Conservation (phyloP, 2,329 filamentous ascomycete genomes). For the Apiospora arundinis region DNA sequence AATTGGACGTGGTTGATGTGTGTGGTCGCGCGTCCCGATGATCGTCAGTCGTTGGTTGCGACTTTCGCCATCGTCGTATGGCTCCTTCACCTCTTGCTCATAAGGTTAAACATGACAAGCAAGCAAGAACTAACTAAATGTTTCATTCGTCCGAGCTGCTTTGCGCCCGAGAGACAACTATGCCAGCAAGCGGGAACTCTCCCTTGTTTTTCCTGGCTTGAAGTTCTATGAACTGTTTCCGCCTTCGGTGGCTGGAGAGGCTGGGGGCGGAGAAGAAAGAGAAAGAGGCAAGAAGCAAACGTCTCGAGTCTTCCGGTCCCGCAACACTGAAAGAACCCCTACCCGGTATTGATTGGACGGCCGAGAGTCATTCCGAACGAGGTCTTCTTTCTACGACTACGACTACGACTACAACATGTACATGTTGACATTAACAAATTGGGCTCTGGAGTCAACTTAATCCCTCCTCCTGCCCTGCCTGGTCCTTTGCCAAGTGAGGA, state of each 20-base stretch:
- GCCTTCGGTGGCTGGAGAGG: slow-evolving; percentile 18
- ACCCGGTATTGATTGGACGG: slow-evolving; percentile 11
- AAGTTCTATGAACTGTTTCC: not conserved
- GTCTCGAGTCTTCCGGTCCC: slow-evolving; percentile 19
- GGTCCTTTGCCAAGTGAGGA: slow-evolving; percentile 10
- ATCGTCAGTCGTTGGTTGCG: slow-evolving; percentile 15
- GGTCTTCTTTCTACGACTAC: not conserved
- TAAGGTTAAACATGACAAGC: slow-evolving; percentile 13
- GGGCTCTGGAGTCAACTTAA: slow-evolving; percentile 3
- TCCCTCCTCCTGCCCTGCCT: slow-evolving; percentile 19
- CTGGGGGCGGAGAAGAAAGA: not conserved
- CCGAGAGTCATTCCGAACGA: slow-evolving; percentile 20
- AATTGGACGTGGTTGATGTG: not conserved
- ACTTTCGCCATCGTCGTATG: not conserved
- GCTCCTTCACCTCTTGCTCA: not conserved
- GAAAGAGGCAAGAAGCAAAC: not conserved
- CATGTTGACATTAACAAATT: not conserved
- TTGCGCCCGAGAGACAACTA: slow-evolving; percentile 10
- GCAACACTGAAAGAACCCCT: slow-evolving; percentile 19
- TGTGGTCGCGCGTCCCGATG: slow-evolving; percentile 8
- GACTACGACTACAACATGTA: not conserved
- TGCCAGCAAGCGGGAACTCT: slow-evolving; percentile 9
- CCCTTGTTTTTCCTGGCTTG: not conserved
- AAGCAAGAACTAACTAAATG: not conserved
- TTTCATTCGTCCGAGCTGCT: slow-evolving; percentile 6